These are phyloP conservation scores for Dorcoceras hygrometricum DNA, from an alignment of 257 asterid genomes.

Conservation along the genomic window DNA sequence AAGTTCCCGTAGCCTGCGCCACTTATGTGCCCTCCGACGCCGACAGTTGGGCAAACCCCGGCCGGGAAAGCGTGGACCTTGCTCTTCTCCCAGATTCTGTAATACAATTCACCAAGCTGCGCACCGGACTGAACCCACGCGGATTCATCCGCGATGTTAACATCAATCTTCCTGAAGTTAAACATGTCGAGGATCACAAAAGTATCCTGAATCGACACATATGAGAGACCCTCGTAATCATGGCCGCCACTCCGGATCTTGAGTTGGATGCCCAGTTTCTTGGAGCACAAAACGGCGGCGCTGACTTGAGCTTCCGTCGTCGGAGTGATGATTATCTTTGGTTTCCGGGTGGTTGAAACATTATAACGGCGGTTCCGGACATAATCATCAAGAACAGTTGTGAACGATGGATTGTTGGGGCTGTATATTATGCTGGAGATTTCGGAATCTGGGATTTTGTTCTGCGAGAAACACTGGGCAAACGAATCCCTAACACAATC, in stretches of 20 bases:
- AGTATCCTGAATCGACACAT: constrained; percentile 30
- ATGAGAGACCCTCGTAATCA: constrained; percentile 56
- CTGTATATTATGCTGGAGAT: constrained; percentile 31
- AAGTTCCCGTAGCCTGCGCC: constrained; percentile 61
- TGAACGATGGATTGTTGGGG: constrained; percentile 38
- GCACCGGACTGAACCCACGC: constrained; percentile 67
- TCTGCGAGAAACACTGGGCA: constrained; percentile 28
- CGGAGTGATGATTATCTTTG: constrained; percentile 42
- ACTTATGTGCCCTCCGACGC: constrained; percentile 56
- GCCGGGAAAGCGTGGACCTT: constrained; percentile 42
- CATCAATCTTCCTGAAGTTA: constrained; percentile 37
- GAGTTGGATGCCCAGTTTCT: constrained; percentile 31
- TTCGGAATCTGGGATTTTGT: constrained; percentile 25
- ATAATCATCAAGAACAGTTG: constrained; percentile 32
- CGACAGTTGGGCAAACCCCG: constrained; percentile 61
- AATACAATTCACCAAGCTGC: constrained; percentile 53
- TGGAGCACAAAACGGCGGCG: constrained; percentile 48
- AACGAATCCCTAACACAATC: constrained; percentile 26
- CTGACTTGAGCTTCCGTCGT: constrained; percentile 34
- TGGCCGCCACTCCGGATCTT: constrained; percentile 69
- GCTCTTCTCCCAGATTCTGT: constrained; percentile 43
- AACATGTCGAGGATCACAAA: constrained; percentile 53
- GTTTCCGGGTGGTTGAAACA: constrained; percentile 42
- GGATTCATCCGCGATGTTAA: constrained; percentile 30
- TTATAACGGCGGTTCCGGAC: constrained; percentile 56